These are phyloP conservation scores for Tylopilus plumbeoviolaceoides DNA, from an alignment of 768 basidiomycete species.

Conservation along the genomic window DNA sequence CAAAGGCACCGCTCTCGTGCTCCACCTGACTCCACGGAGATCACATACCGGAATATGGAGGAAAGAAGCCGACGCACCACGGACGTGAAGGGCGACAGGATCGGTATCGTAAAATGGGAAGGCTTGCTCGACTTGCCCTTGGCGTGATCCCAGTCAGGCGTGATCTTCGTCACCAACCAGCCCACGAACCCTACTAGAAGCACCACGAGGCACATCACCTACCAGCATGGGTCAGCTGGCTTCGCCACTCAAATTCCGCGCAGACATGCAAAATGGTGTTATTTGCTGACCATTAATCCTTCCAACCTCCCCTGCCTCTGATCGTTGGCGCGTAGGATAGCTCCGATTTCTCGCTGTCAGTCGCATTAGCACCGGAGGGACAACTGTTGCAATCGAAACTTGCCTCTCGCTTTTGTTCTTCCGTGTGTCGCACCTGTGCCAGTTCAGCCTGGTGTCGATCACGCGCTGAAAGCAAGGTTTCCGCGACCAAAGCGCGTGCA, in stretches of 20 bases:
- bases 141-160: constrained; percentile 15
- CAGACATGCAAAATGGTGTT: background rate
- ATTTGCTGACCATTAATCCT: constrained; percentile 44
- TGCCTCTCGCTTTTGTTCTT: constrained; percentile 48
- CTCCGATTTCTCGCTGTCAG: constrained; percentile 41
- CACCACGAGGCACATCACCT: constrained; percentile 22
- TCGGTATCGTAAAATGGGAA: constrained; percentile 72
- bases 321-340: constrained; percentile 40
- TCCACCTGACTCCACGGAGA: constrained; percentile 49
- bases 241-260: constrained; percentile 1
- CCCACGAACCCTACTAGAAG: constrained; percentile 18
- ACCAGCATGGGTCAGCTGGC: constrained; percentile 12
- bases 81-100: constrained; percentile 76
- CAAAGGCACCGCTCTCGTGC: constrained; percentile 62
- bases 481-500: constrained; percentile 59
- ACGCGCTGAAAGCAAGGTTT: constrained; percentile 51
- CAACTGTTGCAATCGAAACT: constrained; percentile 14
- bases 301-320: constrained; percentile 49
- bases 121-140: constrained; percentile 21
- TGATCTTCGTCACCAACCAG: constrained; percentile 18
- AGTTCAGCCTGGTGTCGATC: constrained; percentile 49
- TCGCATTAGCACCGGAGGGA: background rate
- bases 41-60: constrained; percentile 6
- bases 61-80: constrained; percentile 43
- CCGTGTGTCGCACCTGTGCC: constrained; percentile 34